Evolutionary conservation across 2,329 filamentous ascomycete species (phyloP).

Genomic region (Thelonectria olida): DNA sequence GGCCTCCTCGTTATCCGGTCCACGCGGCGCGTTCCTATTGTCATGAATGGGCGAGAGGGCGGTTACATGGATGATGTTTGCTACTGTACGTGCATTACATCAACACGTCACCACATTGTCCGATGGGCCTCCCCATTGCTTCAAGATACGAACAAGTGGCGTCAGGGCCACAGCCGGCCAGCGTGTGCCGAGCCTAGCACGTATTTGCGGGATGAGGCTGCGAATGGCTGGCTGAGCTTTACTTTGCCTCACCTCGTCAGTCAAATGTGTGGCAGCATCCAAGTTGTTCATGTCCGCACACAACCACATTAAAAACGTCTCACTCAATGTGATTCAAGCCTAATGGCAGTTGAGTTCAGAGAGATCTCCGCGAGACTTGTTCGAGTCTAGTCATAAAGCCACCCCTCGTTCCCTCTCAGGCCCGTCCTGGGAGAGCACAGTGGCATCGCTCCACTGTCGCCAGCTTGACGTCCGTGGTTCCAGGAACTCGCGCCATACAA

Average conservation of each 20-base stretch:
- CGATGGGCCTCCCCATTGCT: background rate
- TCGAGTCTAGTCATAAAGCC: slow-evolving; percentile 7
- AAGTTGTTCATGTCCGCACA: too few relatives aligned
- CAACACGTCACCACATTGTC: background rate
- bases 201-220: background rate
- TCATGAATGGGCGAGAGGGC: background rate
- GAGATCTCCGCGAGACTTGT: background rate
- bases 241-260: background rate
- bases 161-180: background rate
- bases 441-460: slow-evolving; percentile 19
- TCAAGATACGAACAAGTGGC: background rate
- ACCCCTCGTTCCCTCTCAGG: slow-evolving; percentile 24
- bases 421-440: background rate
- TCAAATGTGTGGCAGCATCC: background rate
- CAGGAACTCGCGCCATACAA: slow-evolving; percentile 21
- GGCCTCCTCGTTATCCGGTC: background rate
- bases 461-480: slow-evolving; percentile 1
- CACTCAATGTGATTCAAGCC: too few relatives aligned
- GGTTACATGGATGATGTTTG: too few relatives aligned
- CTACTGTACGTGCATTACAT: slow-evolving; percentile 2
- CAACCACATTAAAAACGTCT: too few relatives aligned
- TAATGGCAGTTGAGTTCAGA: background rate
- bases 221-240: background rate
- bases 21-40: background rate
- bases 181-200: background rate